Percentiles rank a stretch among this genome's conserved stretches.
phyloP scores from a whole-genome alignment of 2,329 filamentous ascomycete species.

The Stachybotrys chartarum region DNA sequence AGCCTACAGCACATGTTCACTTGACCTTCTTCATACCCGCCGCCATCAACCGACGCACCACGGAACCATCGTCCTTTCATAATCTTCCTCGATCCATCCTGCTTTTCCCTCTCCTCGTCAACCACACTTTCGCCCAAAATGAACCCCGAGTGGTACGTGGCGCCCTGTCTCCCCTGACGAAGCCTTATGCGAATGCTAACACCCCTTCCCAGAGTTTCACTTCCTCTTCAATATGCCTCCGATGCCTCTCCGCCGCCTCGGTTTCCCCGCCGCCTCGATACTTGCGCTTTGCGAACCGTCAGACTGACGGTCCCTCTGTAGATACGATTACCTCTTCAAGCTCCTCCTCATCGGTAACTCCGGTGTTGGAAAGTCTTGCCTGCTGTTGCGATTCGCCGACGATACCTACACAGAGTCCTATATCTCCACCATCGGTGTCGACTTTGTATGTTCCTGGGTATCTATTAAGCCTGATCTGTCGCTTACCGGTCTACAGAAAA shows the following conservation, averaged over 20 bases:
- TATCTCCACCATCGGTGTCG: slow-evolving; percentile 98
- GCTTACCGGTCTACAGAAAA: slow-evolving; percentile 62
- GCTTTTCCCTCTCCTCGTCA: background rate
- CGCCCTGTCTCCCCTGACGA: slow-evolving; percentile 21
- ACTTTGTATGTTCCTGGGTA: slow-evolving; percentile 67
- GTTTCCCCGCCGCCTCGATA: slow-evolving; percentile 3
- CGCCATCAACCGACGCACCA: slow-evolving; percentile 16
- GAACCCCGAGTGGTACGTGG: slow-evolving; percentile 87
- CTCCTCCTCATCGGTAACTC: slow-evolving; percentile 99
- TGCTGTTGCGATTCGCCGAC: slow-evolving; percentile 95
- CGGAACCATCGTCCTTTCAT: slow-evolving; percentile 7
- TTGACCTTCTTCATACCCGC: slow-evolving; percentile 15
- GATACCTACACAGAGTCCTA: slow-evolving; percentile 99
- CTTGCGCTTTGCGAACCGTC: slow-evolving; percentile 6
- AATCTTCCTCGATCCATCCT: background rate
- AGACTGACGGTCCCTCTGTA: slow-evolving; percentile 32
- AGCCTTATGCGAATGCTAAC: slow-evolving; percentile 15
- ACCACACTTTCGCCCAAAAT: slow-evolving; percentile 47
- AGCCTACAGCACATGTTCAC: slow-evolving; percentile 15
- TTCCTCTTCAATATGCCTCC: slow-evolving; percentile 1
- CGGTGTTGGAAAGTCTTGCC: slow-evolving; percentile 99
- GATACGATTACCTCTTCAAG: slow-evolving; percentile 99
- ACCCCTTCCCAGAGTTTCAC: slow-evolving; percentile 15
- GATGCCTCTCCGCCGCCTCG: background rate
- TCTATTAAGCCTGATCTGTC: slow-evolving; percentile 1